Percentiles rank a stretch among this genome's conserved stretches.
Evolutionary conservation across 192 early-diverging fungal species (phyloP).

Genomic region (Chytriomyces sp.): DNA sequence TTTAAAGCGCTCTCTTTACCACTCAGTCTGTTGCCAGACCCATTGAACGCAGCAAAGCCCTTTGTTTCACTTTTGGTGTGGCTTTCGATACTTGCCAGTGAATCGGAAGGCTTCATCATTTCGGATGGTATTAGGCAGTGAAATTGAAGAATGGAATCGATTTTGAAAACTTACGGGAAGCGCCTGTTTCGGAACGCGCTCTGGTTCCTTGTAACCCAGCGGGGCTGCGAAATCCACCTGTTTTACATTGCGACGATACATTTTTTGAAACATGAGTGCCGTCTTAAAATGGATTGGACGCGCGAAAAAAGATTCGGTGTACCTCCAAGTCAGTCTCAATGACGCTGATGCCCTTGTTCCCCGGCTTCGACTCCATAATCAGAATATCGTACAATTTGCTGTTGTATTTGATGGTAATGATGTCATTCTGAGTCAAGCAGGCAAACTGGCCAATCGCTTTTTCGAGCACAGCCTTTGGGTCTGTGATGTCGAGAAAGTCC

Average conservation of each 20-base stretch:
- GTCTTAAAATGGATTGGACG: no score
- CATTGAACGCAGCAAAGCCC: slow-evolving; percentile 53
- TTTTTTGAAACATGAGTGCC: no score
- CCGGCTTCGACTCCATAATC: slow-evolving; percentile 88
- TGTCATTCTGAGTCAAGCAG: slow-evolving; percentile 89
- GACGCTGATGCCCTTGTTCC: slow-evolving; percentile 80
- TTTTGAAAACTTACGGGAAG: slow-evolving; percentile 10
- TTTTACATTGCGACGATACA: no score
- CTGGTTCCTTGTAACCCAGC: slow-evolving; percentile 93
- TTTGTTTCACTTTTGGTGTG: slow-evolving; percentile 48
- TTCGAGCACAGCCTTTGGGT: slow-evolving; percentile 96
- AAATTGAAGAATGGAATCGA: background rate
- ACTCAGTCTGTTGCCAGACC: slow-evolving; percentile 55
- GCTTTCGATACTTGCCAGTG: slow-evolving; percentile 46
- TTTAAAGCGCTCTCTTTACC: slow-evolving; percentile 44
- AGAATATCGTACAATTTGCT: slow-evolving; percentile 82
- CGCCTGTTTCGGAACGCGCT: slow-evolving; percentile 24
- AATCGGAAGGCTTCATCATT: slow-evolving; percentile 30
- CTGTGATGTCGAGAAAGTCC: slow-evolving; percentile 95
- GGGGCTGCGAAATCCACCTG: slow-evolving; percentile 95
- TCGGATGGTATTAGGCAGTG: background rate
- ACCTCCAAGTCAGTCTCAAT: slow-evolving; percentile 97
- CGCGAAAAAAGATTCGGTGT: background rate
- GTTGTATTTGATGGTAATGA: slow-evolving; percentile 93
- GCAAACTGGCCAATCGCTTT: slow-evolving; percentile 90